Base-by-base conservation (phyloP, 2,329 filamentous ascomycete species). In the Phaeosphaeria sp. region DNA sequence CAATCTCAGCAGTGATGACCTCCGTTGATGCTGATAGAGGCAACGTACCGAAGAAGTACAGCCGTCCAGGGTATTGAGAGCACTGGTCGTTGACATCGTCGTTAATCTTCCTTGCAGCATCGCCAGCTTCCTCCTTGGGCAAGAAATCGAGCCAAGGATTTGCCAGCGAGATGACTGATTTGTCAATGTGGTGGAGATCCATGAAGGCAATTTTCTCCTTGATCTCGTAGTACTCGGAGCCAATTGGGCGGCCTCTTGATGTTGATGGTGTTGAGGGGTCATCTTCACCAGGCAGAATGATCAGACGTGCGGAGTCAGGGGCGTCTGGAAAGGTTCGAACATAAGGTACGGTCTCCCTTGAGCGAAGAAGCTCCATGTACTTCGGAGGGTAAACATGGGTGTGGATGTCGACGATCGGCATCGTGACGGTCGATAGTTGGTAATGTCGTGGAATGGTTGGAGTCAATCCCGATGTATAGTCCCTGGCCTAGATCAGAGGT, bases 141-240 rank as follows among this genome's bases (percentile, higher is more conserved):
- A 97, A 79, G 73, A 96, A 97, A 77, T 97, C 93, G 2, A 97
- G 84, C 93, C 93, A 97, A 0, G 93, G 93, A 72, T 97, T 97
- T 15, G 93, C 93, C 21, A 97, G 87, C 0, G 91, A 95, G 61
- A 97, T 87, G 50, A 97, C 91, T 1, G 91, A 95, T 63, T 90
- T 87, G 76, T 90, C 86, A 74, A 97, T 97, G 52, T 81, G 81
- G 78, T 97, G 93, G 17, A 83, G 86, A 74, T 92, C 84, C 93
- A 97, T 97, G 79, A 97, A 97, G 49, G 87, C 83, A 15, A 97
- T 83, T 73, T 97, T 97, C 67, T 91, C 84, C 17, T 82, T 79
- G 56, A 96, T 88, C 45, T 92, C 91, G 61, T 89, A 91, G 82
- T 94, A 97, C 69, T 93, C 91, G 0, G 87, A 82, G 21, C 92